Base-by-base conservation (phyloP, 192 early-diverging fungal genomes). In the Spizellomyces sp. region DNA sequence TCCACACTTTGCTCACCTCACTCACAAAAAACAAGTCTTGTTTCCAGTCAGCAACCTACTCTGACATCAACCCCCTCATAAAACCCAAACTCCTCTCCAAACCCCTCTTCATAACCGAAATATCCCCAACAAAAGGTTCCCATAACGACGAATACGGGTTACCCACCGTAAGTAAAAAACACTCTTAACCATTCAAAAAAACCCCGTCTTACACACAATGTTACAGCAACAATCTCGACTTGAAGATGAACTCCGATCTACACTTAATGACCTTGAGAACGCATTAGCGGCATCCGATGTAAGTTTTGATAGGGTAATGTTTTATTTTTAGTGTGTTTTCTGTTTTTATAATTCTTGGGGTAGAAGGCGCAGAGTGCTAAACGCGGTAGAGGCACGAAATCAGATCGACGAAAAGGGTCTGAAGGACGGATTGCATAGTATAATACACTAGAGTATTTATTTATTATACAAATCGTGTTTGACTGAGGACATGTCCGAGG, bases 31-130 rank as follows among this genome's bases (percentile, higher is more conserved):
- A 14, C 19, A 70, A 27, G 69, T 17, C 48, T 64, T 12, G 0
- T 15, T 36, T 72, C 19, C 45, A 76, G 72, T 27, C 61, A 10
- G 36, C 27, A n/a, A 60, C 68, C 10, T 82, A 68, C 66, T 67
- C 79, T 22, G 81, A 84, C 36, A 6, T 75, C 14, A 83, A 85
- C 65, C 79, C 81, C 9, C 64, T 83, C 27, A 74, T 83, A 19
- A 67, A 77, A 19, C 77, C 81, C 2, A 78, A 76, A 55, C 45
- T 80, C 15, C 70, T 78, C 3, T 45, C 66, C 48, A 69, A 73
- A 52, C 70, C 74, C 8, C 17, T 75, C 2, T 75, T 79, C 59
- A 69, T 73, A 15, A 61, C 66, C 46, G 77, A 70, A 6, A 65
- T 76, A 45, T 58, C 68, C 10, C 5, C 63, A 5, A 61, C 55